These are phyloP conservation scores for Phalaenopsis hybrid DNA, from an alignment of 116 monocot genomes.

Conservation along the genomic window DNA sequence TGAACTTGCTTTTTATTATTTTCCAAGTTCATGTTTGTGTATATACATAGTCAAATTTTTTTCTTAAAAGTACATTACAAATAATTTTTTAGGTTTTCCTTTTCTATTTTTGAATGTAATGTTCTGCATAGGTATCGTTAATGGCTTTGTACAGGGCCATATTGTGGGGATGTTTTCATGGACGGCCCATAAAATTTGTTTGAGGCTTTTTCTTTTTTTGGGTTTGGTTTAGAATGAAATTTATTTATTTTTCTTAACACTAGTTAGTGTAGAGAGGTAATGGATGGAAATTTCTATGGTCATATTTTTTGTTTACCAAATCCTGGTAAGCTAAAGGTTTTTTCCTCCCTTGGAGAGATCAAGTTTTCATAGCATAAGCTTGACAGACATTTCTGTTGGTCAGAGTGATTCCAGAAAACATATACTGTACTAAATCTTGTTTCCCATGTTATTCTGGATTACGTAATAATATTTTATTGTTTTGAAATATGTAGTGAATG, in stretches of 20 bases:
- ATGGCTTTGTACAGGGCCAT: not conserved
- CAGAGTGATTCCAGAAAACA: not conserved
- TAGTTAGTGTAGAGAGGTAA: not conserved
- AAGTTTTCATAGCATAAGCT: not conserved
- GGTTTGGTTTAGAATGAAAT: not conserved
- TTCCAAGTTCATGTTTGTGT: no score
- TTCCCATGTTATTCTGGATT: no score
- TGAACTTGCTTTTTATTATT: no score
- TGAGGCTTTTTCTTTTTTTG: not conserved
- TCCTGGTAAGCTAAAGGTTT: not conserved
- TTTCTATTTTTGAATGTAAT: no score
- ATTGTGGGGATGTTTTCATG: not conserved
- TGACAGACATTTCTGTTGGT: not conserved
- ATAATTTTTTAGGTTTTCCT: no score
- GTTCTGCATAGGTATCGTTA: not conserved
- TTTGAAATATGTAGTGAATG: constrained; percentile 59
- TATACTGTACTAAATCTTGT: not conserved
- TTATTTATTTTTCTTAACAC: not conserved
- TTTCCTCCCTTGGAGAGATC: not conserved
- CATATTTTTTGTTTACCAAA: no score
- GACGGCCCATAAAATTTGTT: not conserved
- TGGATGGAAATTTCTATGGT: not conserved
- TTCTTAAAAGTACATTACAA: no score
- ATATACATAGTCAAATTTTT: no score
- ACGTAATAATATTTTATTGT: not conserved